A percentile compares a stretch with the other conserved stretches of the same genome.
Conservation (phyloP, 2,329 filamentous ascomycete genomes). For the Trichoderma lentiforme region DNA sequence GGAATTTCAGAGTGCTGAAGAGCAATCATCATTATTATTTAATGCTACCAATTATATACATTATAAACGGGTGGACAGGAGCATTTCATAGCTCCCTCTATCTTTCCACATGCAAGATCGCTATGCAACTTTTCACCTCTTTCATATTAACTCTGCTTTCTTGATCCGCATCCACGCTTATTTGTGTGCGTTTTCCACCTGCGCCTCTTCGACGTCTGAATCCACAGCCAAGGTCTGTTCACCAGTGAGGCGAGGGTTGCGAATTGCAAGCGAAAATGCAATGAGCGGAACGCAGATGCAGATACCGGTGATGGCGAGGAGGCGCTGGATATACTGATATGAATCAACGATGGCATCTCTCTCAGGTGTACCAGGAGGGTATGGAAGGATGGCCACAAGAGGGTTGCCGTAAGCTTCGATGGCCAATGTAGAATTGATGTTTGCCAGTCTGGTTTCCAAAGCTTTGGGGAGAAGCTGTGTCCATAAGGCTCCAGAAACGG, state of each 20-base stretch:
- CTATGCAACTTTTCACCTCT: not conserved
- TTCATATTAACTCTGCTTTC: not conserved
- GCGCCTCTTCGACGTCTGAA: not conserved
- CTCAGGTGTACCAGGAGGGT: conserved; percentile 40
- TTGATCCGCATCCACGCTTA: not conserved
- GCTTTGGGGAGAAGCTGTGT: conserved; percentile 55
- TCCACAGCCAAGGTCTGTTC: conserved; percentile 42
- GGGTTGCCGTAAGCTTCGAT: conserved; percentile 28
- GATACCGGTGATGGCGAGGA: conserved; percentile 48
- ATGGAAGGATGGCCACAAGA: conserved; percentile 16
- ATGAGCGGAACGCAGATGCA: conserved; percentile 49
- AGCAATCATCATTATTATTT: not conserved
- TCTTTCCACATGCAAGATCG: not conserved
- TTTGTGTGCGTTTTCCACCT: not conserved
- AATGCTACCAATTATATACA: not conserved
- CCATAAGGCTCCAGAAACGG: conserved; percentile 62
- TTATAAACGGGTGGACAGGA: not conserved
- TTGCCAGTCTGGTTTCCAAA: conserved; percentile 48
- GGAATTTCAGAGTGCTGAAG: not conserved
- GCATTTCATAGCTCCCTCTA: not conserved
- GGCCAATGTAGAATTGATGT: conserved; percentile 35
- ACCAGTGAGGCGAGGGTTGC: conserved; percentile 46
- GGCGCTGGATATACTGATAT: conserved; percentile 46
- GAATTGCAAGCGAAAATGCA: conserved; percentile 39
- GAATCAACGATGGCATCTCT: conserved; percentile 41